Base-by-base conservation (phyloP, 2,329 filamentous ascomycete genomes). In the Aspergillus latus region DNA sequence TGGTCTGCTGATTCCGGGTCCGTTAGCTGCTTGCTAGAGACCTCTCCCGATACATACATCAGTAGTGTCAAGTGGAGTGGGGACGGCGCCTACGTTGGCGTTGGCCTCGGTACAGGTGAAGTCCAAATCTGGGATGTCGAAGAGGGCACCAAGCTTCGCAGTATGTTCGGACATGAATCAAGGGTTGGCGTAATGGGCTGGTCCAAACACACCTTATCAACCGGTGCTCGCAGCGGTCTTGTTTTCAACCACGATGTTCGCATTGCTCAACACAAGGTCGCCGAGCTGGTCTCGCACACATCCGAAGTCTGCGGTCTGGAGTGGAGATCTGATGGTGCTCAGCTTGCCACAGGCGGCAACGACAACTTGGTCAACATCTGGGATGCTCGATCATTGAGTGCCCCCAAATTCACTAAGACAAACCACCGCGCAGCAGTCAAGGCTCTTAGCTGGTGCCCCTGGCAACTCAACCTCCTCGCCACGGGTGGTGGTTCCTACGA, bases 91-190 rank as follows among this genome's bases (percentile, higher is more conserved):
- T 97, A 99, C 71, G 92, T 99, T 63, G 88, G 92, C 62, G 92
- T 97, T 65, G 94, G 94, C 59, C 88, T 99, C 49, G 93, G 92
- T 59, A 91, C 91, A 37, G 94, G 94, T 58, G 94, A 99, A 75
- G 91, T 99, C 37, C 94, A 99, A 79, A 99, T 99, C 78, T 99
- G 94, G 93, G 94, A 97, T 68, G 93, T 97, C 29, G 89, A 96
- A 67, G 94, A 99, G 75, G 86, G 88, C 60, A 88, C 87, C 70
- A 97, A 97, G 84, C 88, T 99, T 58, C 92, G 94, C 74, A 97
- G 92, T 82, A 99, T 99, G 94, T 89, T 92, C 72, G 94, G 94
- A 59, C 94, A 99, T 72, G 93, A 97, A 70, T 93, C 91, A 39
- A 92, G 94, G 54, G 93, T 99, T 62, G 91, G 92, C 71, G 93